Evolutionary conservation across 129 eudicot species (phyloP).

Genomic region (Daucus carota): DNA sequence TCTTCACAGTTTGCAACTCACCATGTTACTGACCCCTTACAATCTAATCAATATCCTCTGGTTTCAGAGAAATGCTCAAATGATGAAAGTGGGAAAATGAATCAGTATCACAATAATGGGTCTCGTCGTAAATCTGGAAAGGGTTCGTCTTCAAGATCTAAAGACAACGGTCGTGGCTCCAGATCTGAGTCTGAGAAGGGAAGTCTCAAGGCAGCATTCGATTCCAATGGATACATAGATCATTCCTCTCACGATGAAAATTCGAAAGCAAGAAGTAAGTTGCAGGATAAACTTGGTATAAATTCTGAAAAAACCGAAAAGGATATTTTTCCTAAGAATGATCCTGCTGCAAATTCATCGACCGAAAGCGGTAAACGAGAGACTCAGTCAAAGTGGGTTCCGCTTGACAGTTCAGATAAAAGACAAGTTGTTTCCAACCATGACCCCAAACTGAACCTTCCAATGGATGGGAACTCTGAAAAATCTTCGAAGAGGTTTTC

Average conservation of each 20-base stretch:
- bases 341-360: conserved; percentile 28
- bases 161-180: conserved; percentile 41
- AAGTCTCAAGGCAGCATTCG: conserved; percentile 32
- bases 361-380: conserved; percentile 32
- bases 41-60: conserved; percentile 11
- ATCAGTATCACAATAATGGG: conserved; percentile 27
- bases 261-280: conserved; percentile 38
- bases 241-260: conserved; percentile 26
- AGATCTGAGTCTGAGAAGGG: conserved; percentile 43
- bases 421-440: conserved; percentile 15
- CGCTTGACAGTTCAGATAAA: conserved; percentile 21
- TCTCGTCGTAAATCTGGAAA: conserved; percentile 41
- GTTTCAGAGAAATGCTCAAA: conserved; percentile 22
- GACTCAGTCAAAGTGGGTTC: conserved; percentile 17
- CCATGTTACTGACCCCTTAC: conserved; percentile 19
- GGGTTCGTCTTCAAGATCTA: conserved; percentile 57
- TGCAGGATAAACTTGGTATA: conserved; percentile 38
- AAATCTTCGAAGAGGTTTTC: conserved; percentile 35
- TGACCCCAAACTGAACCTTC: conserved; percentile 38
- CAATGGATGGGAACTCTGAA: conserved; percentile 31
- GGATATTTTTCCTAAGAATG: conserved; percentile 33
- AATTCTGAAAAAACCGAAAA: conserved; percentile 40
- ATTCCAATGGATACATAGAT: conserved; percentile 23
- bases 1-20: conserved; percentile 26
- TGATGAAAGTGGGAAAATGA: conserved; percentile 29